Evolutionary conservation across 108 stramenopile species (phyloP).

Genomic region (Parmales sp.): DNA sequence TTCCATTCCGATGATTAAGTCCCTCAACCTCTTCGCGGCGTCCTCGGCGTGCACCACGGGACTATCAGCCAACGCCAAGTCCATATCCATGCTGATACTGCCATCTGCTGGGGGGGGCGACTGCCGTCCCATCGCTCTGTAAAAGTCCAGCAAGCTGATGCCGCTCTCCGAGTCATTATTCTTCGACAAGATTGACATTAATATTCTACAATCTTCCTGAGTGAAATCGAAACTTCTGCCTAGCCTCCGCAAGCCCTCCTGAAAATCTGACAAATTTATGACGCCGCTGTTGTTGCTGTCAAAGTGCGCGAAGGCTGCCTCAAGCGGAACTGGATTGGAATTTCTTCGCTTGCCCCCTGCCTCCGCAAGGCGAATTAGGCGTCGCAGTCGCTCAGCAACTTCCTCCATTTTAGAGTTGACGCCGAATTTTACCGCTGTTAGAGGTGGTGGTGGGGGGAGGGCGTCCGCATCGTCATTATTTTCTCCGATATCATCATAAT

Average conservation of each 20-base stretch:
- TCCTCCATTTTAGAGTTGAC: background rate
- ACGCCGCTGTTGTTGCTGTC: background rate
- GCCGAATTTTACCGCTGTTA: background rate
- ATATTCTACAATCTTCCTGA: background rate
- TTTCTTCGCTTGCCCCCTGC: background rate
- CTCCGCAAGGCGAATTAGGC: background rate
- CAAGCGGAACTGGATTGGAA: background rate
- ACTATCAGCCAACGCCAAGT: background rate
- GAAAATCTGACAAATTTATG: background rate
- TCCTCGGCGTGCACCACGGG: constrained; percentile 9
- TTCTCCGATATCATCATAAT: background rate
- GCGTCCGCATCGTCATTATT: background rate
- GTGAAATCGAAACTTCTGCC: background rate
- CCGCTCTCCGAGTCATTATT: background rate
- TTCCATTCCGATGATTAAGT: constrained; percentile 7
- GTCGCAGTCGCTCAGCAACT: background rate
- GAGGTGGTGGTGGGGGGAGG: background rate
- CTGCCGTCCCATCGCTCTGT: constrained; percentile 10
- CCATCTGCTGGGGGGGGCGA: constrained; percentile 6
- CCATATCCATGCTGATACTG: background rate
- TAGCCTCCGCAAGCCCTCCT: background rate
- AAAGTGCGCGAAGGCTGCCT: constrained; percentile 4
- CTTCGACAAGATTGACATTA: background rate
- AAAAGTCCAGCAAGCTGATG: constrained; percentile 3
- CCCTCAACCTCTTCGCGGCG: constrained; percentile 7